These are phyloP conservation scores for Sutorius australiensis DNA, from an alignment of 768 basidiomycete genomes.

Conservation along the genomic window DNA sequence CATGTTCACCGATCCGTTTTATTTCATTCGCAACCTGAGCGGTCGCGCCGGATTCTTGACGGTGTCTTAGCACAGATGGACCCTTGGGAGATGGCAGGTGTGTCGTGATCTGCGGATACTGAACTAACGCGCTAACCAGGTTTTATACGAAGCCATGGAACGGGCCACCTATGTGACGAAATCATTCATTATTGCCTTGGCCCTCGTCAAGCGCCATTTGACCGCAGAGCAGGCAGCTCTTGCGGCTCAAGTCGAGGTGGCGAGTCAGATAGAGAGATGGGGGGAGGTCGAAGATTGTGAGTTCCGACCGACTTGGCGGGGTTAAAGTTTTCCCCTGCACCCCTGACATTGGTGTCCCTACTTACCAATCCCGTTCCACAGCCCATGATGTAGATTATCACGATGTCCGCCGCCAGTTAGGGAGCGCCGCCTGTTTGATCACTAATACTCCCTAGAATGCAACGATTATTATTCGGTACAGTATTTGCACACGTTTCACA, in stretches of 20 bases:
- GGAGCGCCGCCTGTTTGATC: constrained; percentile 69
- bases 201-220: constrained; percentile 71
- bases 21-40: constrained; percentile 62
- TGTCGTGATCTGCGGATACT: constrained; percentile 22
- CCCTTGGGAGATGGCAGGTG: constrained; percentile 87
- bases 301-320: constrained; percentile 31
- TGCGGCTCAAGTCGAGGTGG: constrained; percentile 88
- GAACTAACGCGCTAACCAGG: not conserved
- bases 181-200: constrained; percentile 85
- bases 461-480: constrained; percentile 1
- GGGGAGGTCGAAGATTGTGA: constrained; percentile 99
- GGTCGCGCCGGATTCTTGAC: constrained; percentile 59
- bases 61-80: constrained; percentile 61
- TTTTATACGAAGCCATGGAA: constrained; percentile 67
- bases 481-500: constrained; percentile 5
- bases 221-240: constrained; percentile 80
- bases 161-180: constrained; percentile 86
- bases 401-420: constrained; percentile 83
- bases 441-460: constrained; percentile 30
- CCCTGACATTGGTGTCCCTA: not conserved
- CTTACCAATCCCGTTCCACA: constrained; percentile 34
- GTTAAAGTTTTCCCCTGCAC: constrained; percentile 1
- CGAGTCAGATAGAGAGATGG: constrained; percentile 95
- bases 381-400: constrained; percentile 98
- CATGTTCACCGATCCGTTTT: constrained; percentile 69